Base-by-base conservation (phyloP, 352 stramenopile genomes). In the Phytophthora citrophthora region DNA sequence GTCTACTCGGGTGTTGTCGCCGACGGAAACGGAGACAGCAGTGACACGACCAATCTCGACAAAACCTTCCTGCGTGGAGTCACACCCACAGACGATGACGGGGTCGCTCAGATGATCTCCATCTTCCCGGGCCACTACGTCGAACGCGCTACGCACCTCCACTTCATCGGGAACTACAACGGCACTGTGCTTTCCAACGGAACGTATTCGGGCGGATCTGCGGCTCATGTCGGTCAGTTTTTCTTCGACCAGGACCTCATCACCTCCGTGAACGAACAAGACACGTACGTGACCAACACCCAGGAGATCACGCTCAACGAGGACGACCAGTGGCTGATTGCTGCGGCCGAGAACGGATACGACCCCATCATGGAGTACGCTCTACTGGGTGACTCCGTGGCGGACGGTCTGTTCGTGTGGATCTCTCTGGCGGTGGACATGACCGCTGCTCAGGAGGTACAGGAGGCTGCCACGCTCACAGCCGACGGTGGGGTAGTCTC, bases 221-320 rank as follows among this genome's bases (percentile, higher is more conserved):
- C 43, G 6, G 53, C 53, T 8, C 64, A 69, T 48, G 64, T 73
- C 18, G 64, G 64, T 2, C 64, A 73, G 34, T 63, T 72, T 47
- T 75, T 61, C 61, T 72, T 72, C 39, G 64, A 72, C 40, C 51
- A 72, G n/a, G 52, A 54, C 18, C 56, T 72, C 56, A 72, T 71
- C 55, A 71, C 66, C 3, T 31, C 59, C 5, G 56, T 71, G 13
- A 61, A 75, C 50, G 61, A 58, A n/a, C 41, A 64, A 20, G 55
- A 60, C 18, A 44, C 60, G 26, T 75, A 75, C 47, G 36, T 54
- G n/a, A 55, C 60, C 26, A 74, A 74, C 54, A 74, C 61, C 5
- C 26, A 55, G 23, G 54, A 66, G 26, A 61, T 71, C 61, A 67
- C 61, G 15, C 38, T 61, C 16, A 74, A 74, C 34, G 61, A 31